A percentile compares a stretch with the other conserved stretches of the same genome.
These are phyloP conservation scores for Nemania sp. DNA, from an alignment of 2,329 filamentous ascomycete genomes.

Conservation along the genomic window DNA sequence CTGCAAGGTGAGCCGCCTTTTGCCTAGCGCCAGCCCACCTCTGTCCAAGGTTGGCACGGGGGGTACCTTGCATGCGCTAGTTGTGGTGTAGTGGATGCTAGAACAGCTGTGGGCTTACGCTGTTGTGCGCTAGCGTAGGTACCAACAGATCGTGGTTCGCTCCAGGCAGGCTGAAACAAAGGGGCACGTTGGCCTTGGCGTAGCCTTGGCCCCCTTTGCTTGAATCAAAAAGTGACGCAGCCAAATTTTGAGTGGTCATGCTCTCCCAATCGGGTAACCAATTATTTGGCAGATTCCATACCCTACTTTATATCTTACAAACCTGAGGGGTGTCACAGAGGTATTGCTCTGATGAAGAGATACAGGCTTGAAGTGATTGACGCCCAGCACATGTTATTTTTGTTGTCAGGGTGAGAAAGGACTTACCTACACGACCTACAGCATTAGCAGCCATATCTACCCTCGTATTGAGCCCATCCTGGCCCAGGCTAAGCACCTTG, in stretches of 20 bases:
- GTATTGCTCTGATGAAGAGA: not conserved
- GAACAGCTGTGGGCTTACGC: slow-evolving; percentile 26
- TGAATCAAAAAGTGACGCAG: slow-evolving; percentile 18
- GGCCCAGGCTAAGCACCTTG: slow-evolving; percentile 8
- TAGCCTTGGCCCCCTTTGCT: slow-evolving; percentile 16
- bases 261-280: slow-evolving; percentile 7
- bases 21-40: slow-evolving; percentile 28
- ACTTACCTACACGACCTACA: not conserved
- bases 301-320: not conserved
- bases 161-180: slow-evolving; percentile 25
- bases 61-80: slow-evolving; percentile 32
- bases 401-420: not conserved
- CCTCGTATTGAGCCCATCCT: slow-evolving; percentile 7
- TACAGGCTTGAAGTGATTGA: not conserved
- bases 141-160: slow-evolving; percentile 25
- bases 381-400: not conserved
- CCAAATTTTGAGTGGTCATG: slow-evolving; percentile 9
- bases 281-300: not conserved
- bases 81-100: too few species aligned
- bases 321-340: not conserved
- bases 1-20: slow-evolving; percentile 24
- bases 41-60: slow-evolving; percentile 29
- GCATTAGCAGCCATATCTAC: not conserved
- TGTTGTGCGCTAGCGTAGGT: not conserved
- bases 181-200: slow-evolving; percentile 20